These are phyloP conservation scores for Candida anutae DNA, from an alignment of 1,139 yeast genomes.

Conservation along the genomic window DNA sequence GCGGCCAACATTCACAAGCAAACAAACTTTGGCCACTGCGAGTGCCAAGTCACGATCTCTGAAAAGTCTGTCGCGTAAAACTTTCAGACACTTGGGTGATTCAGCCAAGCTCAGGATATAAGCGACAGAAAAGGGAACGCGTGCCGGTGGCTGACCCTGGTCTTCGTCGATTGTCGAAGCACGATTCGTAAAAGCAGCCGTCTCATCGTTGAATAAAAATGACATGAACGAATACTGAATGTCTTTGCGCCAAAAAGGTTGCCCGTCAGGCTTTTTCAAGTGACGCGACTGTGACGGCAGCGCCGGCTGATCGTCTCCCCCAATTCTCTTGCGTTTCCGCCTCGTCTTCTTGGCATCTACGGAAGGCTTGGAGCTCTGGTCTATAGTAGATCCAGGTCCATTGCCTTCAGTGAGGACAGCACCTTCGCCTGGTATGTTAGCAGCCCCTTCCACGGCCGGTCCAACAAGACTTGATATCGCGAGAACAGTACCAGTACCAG, in stretches of 20 bases:
- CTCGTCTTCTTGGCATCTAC: conserved; percentile 2
- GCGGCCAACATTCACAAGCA: conserved; percentile 85
- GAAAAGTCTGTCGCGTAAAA: conserved; percentile 68
- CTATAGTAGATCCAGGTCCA: neutral
- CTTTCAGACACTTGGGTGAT: conserved; percentile 76
- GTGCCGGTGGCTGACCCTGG: conserved; percentile 36
- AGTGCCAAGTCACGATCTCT: conserved; percentile 56
- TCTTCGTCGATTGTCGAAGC: conserved; percentile 24
- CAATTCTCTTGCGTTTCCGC: conserved; percentile 8
- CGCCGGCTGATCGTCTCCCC: conserved; percentile 7
- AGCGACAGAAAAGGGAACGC: conserved; percentile 74
- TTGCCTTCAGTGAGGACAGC: conserved; percentile 9
- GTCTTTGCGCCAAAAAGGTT: conserved; percentile 83
- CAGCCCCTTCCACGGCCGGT: neutral
- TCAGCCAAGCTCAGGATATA: conserved; percentile 78
- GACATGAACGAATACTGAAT: conserved; percentile 77
- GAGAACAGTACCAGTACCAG: neutral
- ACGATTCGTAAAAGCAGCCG: conserved; percentile 63
- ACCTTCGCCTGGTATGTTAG: conserved; percentile 6
- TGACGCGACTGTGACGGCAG: conserved; percentile 34
- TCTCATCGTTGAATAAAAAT: conserved; percentile 54
- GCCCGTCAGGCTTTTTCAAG: conserved; percentile 85
- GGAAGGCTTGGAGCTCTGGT: neutral
- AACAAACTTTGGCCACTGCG: conserved; percentile 74
- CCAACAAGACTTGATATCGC: neutral